Percentiles rank a stretch among this genome's conserved stretches.
These are phyloP conservation scores for Xerocomellus intermedius DNA, from an alignment of 768 basidiomycete genomes.

Conservation along the genomic window DNA sequence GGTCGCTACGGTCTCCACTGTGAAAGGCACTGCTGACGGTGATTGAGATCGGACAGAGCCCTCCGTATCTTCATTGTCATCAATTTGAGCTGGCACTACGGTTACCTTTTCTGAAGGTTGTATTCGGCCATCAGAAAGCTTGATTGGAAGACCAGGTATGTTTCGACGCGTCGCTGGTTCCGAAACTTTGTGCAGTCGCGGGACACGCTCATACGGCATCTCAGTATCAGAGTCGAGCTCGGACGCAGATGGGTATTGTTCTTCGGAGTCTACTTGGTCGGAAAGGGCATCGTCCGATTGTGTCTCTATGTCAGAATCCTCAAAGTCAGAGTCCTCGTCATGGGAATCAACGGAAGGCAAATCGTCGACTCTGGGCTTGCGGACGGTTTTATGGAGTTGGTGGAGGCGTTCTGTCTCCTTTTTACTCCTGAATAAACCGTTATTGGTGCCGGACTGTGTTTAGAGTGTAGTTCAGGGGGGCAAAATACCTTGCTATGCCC, in stretches of 20 bases:
- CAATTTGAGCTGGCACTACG: conserved; percentile 14
- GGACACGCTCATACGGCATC: conserved; percentile 69
- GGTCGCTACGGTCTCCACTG: conserved; percentile 71
- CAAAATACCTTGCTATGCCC: conserved; percentile 73
- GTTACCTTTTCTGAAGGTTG: conserved; percentile 49
- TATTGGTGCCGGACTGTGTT: neutral
- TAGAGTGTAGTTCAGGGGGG: neutral
- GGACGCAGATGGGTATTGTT: neutral
- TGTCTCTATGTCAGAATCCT: conserved; percentile 31
- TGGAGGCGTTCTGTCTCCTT: conserved; percentile 75
- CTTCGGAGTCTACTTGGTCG: conserved; percentile 12
- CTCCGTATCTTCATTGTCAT: conserved; percentile 34
- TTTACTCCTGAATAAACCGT: conserved; percentile 61
- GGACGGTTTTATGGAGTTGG: conserved; percentile 58
- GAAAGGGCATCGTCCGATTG: conserved; percentile 10
- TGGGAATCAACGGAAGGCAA: conserved; percentile 70
- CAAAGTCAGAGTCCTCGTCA: conserved; percentile 54
- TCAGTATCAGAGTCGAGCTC: conserved; percentile 55
- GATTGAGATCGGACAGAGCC: conserved; percentile 36
- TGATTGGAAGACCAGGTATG: conserved; percentile 77
- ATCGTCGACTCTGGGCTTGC: conserved; percentile 47
- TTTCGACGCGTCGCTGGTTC: conserved; percentile 47
- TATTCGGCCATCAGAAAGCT: conserved; percentile 77
- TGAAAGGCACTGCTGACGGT: conserved; percentile 24
- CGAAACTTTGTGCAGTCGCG: conserved; percentile 50